Percentiles rank a stretch among this genome's conserved stretches.
Evolutionary conservation across 352 stramenopile species (phyloP).

Genomic region (Phytophthora agathidicida): DNA sequence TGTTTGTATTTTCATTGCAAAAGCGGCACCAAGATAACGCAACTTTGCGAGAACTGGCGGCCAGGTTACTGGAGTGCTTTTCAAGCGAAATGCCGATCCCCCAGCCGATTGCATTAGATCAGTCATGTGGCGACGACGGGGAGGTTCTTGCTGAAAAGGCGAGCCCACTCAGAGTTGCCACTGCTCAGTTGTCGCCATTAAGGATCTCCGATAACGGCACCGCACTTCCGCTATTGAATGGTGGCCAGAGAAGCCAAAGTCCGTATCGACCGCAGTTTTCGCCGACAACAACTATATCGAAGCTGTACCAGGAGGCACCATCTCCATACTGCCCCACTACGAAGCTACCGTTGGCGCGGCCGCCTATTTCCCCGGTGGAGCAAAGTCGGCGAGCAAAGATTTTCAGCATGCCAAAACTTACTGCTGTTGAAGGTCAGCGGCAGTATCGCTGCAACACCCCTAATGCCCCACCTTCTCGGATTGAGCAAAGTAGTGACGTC

Average conservation of each 20-base stretch:
- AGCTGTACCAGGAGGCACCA: conserved; percentile 49
- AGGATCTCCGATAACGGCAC: conserved; percentile 12
- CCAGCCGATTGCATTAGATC: conserved; percentile 53
- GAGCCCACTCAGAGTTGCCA: conserved; percentile 3
- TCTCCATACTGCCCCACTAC: conserved; percentile 57
- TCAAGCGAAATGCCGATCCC: conserved; percentile 60
- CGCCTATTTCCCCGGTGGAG: conserved; percentile 49
- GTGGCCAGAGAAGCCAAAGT: conserved; percentile 15
- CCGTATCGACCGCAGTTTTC: conserved; percentile 40
- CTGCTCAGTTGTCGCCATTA: conserved; percentile 2
- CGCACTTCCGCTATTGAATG: conserved; percentile 44
- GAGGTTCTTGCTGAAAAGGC: not conserved
- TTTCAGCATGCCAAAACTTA: conserved; percentile 72
- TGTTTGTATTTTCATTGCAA: conserved; percentile 80
- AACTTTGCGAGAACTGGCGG: conserved; percentile 45
- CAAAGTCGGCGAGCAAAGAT: conserved; percentile 54
- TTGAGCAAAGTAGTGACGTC: conserved; percentile 3
- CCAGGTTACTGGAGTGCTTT: conserved; percentile 52
- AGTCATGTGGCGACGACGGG: conserved; percentile 4
- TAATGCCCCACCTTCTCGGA: conserved; percentile 39
- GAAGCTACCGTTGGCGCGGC: conserved; percentile 49
- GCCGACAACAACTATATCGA: conserved; percentile 67
- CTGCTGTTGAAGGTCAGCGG: conserved; percentile 48
- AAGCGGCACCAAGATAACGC: conserved; percentile 69
- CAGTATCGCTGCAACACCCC: conserved; percentile 60